Evolutionary conservation across 2,329 filamentous ascomycete species (phyloP).

Genomic region (Pseudopithomyces maydicus): DNA sequence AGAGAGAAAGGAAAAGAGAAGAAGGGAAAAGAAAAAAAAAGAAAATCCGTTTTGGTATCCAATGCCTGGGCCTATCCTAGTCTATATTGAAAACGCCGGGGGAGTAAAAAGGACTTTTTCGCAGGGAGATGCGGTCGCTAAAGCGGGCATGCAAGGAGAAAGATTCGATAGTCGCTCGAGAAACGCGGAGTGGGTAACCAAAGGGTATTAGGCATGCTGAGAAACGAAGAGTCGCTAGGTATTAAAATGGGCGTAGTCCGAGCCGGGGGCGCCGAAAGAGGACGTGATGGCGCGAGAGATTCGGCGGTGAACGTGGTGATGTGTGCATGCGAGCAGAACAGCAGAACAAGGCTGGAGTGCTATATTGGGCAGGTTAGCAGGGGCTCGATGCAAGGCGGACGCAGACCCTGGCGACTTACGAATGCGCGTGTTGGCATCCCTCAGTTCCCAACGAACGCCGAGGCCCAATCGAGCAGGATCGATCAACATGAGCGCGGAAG

Average conservation of each 20-base stretch:
- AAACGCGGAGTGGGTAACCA: slow-evolving; percentile 32
- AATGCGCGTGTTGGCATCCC: slow-evolving; percentile 35
- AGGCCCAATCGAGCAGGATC: slow-evolving; percentile 7
- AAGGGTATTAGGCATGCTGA: slow-evolving; percentile 45
- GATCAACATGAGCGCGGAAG: not conserved
- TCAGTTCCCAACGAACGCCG: slow-evolving; percentile 37
- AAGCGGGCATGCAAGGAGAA: slow-evolving; percentile 23
- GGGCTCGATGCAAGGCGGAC: slow-evolving; percentile 32
- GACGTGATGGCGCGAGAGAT: slow-evolving; percentile 11
- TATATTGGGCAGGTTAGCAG: slow-evolving; percentile 32
- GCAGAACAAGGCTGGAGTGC: slow-evolving; percentile 31
- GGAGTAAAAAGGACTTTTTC: slow-evolving; percentile 34
- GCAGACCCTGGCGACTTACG: slow-evolving; percentile 38
- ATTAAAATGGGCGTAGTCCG: slow-evolving; percentile 44
- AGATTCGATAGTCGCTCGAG: slow-evolving; percentile 27
- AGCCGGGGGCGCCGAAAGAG: slow-evolving; percentile 19
- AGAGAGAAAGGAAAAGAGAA: not conserved
- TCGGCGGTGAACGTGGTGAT: slow-evolving; percentile 14
- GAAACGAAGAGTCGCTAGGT: slow-evolving; percentile 40
- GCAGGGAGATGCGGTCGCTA: slow-evolving; percentile 44
- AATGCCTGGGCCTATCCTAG: slow-evolving; percentile 46
- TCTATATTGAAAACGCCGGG: slow-evolving; percentile 46
- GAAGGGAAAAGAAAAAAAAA: slow-evolving; percentile 24
- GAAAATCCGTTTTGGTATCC: slow-evolving; percentile 46
- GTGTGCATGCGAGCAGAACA: slow-evolving; percentile 20